phyloP scores from a whole-genome alignment of 2,329 filamentous ascomycete genomes.

The Talaromyces albobiverticillius region DNA sequence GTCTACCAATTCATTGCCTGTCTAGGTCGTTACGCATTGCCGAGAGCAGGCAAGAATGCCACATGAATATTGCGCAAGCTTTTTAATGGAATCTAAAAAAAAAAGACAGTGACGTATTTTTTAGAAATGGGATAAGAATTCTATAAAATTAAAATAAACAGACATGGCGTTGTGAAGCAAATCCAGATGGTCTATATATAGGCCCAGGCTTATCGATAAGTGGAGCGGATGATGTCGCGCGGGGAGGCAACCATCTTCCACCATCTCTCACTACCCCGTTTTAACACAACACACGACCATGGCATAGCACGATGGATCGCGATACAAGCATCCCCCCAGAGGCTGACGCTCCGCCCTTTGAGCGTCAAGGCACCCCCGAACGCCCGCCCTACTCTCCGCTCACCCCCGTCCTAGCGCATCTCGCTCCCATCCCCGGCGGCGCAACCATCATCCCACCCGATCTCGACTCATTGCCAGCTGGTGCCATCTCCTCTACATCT shows the following conservation, averaged over 20 bases:
- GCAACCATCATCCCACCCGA: slow-evolving; percentile 32
- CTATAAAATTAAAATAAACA: too few relatives aligned
- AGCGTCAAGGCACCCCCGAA: slow-evolving; percentile 38
- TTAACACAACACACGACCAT: not conserved
- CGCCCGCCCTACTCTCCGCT: slow-evolving; percentile 48
- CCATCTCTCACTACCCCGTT: not conserved
- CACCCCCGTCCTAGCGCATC: slow-evolving; percentile 42
- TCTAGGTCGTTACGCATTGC: too few relatives aligned
- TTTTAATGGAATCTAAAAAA: too few relatives aligned
- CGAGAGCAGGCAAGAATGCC: too few relatives aligned
- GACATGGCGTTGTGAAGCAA: too few relatives aligned
- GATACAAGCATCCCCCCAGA: slow-evolving; percentile 5
- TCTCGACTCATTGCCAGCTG: slow-evolving; percentile 24
- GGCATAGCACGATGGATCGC: slow-evolving; percentile 1
- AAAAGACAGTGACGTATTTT: not conserved
- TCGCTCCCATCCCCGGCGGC: slow-evolving; percentile 26
- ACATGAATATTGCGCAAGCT: too few relatives aligned
- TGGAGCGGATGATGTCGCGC: not conserved
- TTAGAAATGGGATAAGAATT: not conserved
- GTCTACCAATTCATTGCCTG: too few relatives aligned
- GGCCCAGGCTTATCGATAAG: not conserved
- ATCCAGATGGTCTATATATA: too few relatives aligned
- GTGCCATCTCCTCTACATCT: not conserved
- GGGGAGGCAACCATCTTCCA: not conserved
- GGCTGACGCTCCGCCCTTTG: slow-evolving; percentile 17